These are phyloP conservation scores for Rhizopogon parksii DNA, from an alignment of 1,284 basidiomycete species.

Conservation along the genomic window DNA sequence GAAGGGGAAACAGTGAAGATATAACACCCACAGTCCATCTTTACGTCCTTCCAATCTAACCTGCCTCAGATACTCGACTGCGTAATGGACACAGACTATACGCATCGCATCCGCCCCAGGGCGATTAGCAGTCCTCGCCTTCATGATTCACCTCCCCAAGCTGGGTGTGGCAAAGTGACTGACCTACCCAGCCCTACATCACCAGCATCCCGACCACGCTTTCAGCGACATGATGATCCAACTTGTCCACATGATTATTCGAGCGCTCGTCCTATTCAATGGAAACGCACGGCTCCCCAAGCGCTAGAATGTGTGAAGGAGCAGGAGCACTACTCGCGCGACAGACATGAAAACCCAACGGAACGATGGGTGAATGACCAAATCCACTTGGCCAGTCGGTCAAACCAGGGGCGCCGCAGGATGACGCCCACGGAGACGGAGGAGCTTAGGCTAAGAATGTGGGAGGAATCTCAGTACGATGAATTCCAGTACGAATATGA, in stretches of 20 bases:
- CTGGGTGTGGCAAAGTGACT: constrained; percentile 20
- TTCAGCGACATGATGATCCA: constrained; percentile 19
- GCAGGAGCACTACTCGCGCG: constrained; percentile 39
- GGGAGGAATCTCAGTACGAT: constrained; percentile 46
- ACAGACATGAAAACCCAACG: constrained; percentile 41
- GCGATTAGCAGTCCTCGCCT: constrained; percentile 13
- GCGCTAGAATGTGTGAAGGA: constrained; percentile 52
- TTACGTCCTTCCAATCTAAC: constrained; percentile 8
- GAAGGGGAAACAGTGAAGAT: constrained; percentile 22
- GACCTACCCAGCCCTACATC: constrained; percentile 12
- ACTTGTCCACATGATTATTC: constrained; percentile 19
- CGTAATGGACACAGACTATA: constrained; percentile 15
- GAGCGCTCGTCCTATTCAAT: constrained; percentile 21
- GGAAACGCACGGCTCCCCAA: constrained; percentile 38
- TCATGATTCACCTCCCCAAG: constrained; percentile 15
- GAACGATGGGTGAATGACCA: constrained; percentile 58
- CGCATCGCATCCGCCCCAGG: constrained; percentile 22
- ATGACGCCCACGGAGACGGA: constrained; percentile 21
- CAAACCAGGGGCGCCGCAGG: constrained; percentile 21
- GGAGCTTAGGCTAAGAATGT: constrained; percentile 32
- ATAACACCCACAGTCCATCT: constrained; percentile 19
- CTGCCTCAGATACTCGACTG: constrained; percentile 10
- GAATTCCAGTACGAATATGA: constrained; percentile 44
- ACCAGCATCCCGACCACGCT: constrained; percentile 16
- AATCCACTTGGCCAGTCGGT: constrained; percentile 28